Evolutionary conservation across 108 stramenopile species (phyloP).

Genomic region (Skeletonema grethae): DNA sequence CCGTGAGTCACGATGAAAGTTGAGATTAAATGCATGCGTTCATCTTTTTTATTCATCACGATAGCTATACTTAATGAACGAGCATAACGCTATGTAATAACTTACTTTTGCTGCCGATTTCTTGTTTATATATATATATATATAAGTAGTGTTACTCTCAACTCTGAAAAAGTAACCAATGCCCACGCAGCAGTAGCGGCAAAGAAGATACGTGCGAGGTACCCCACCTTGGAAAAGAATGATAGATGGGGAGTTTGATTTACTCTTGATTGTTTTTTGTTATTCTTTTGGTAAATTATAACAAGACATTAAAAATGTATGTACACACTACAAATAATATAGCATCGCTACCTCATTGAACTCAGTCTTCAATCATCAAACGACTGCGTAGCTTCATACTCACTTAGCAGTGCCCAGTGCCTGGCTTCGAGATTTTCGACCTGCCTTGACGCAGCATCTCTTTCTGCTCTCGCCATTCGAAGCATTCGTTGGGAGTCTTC

Average conservation of each 20-base stretch:
- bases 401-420: conserved; percentile 80
- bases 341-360: not conserved
- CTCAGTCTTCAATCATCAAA: conserved; percentile 18
- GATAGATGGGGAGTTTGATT: conserved; percentile 62
- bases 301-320: not conserved
- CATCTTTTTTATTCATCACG: not conserved
- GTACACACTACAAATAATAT: not conserved
- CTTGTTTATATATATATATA: too few relatives aligned
- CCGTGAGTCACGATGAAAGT: conserved; percentile 30
- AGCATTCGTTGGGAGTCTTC: conserved; percentile 69
- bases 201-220: conserved; percentile 26
- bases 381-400: conserved; percentile 64
- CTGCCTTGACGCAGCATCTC: conserved; percentile 52
- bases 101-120: not conserved
- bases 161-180: conserved; percentile 86
- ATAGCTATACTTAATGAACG: not conserved
- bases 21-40: not conserved
- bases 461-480: conserved; percentile 59
- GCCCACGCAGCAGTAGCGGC: conserved; percentile 67
- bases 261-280: not conserved
- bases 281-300: not conserved
- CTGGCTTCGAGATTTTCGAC: conserved; percentile 61
- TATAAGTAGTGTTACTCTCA: conserved; percentile 18
- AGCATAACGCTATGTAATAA: not conserved
- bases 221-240: conserved; percentile 65